Conservation (phyloP, 805 yeast species). For the Citeromyces matritensis region DNA sequence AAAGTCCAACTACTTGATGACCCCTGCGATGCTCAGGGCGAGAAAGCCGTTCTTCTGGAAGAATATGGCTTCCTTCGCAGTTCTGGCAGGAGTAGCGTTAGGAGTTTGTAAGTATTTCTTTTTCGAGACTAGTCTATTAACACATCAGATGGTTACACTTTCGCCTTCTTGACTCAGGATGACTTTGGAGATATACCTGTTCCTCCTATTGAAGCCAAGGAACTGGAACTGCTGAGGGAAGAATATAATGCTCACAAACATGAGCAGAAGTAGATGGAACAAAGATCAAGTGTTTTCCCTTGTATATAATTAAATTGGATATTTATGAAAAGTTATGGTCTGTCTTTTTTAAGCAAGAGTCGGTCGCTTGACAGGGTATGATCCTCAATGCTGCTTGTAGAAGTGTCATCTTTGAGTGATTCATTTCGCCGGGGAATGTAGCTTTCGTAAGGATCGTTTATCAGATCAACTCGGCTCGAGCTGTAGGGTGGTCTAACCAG, state of each 20-base stretch:
- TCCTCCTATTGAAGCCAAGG: constrained; percentile 78
- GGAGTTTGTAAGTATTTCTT: constrained; percentile 39
- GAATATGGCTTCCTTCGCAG: constrained; percentile 49
- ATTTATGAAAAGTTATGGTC: too few species aligned
- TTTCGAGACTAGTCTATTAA: background rate
- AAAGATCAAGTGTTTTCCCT: background rate
- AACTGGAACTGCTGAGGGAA: constrained; percentile 52
- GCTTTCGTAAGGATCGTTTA: too few species aligned
- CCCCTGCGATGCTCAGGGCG: constrained; percentile 87
- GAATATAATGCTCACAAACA: constrained; percentile 45
- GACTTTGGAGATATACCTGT: constrained; percentile 87
- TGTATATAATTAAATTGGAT: background rate
- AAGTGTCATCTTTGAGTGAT: too few species aligned
- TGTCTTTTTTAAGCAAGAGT: too few species aligned
- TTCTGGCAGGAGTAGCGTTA: constrained; percentile 47
- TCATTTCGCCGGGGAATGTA: too few species aligned
- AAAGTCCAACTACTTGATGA: constrained; percentile 48
- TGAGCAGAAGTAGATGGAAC: constrained; percentile 1
- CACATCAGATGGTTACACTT: constrained; percentile 30
- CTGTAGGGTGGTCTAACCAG: too few species aligned
- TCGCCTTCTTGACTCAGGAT: constrained; percentile 52
- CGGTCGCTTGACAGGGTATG: too few species aligned
- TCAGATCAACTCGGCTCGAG: too few species aligned
- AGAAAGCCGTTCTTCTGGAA: constrained; percentile 74
- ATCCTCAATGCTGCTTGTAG: too few species aligned